Base-by-base conservation (phyloP, 345 rosid genomes). In the Passiflora organensis region DNA sequence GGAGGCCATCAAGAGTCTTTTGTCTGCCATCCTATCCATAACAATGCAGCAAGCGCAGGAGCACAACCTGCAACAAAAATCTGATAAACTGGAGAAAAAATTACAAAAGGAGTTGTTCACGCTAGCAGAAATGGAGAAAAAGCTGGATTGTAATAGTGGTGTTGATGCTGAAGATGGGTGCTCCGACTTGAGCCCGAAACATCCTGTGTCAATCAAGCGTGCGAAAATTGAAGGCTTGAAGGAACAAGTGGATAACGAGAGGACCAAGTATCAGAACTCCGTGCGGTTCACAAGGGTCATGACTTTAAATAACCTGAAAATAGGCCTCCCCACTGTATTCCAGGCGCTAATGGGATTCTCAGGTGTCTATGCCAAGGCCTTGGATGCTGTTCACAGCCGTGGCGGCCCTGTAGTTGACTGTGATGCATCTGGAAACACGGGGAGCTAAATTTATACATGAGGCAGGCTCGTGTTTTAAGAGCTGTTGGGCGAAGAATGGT, bases 291-390 rank as follows among this genome's bases (percentile, higher is more conserved):
- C 90, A 41, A 75, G 69, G 65, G 72, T 67, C 65, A 80, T 80
- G 88, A 82, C 76, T 44, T 69, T 91, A 47, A 82, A 49, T 74
- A 78, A 81, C 67, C 82, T 91, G 22, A 86, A 78, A 75, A 75
- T 82, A 48, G 72, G 73, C 71, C 95, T 91, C 44, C 98, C 98
- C 39, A 76, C 58, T 53, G 84, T 83, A 37, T 91, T 91, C 59
- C 80, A 74, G 75, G 79, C 80, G 62, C 64, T 91, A 49, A 74
- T 76, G 71, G 80, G 61, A 39, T 82, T 85, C 57, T 79, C 98
- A 0, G 62, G 62, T 32, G 85, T 81, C 54, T 86, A 68, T 55
- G 74, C 78, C 28, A 51, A 51, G 57, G 91, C 84, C 39, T 73
- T 85, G 22, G 82, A 82, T 69, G 82, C 80, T 43, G 59, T 87